Evolutionary conservation across 768 basidiomycete species (phyloP), one percentile per base, ranked within the genome.

Genomic region (Hortiboletus campestris): DNA sequence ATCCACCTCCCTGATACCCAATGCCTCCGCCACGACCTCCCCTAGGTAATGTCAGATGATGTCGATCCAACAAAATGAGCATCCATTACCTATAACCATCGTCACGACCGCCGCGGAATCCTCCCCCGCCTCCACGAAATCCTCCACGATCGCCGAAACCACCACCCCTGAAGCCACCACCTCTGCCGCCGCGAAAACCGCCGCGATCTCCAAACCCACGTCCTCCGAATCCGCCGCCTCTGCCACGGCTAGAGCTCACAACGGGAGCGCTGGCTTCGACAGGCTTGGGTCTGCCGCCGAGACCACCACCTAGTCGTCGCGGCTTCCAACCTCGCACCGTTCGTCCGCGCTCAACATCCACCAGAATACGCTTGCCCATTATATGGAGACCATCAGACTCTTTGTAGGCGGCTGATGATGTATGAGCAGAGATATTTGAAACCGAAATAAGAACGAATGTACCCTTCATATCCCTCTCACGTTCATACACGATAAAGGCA

Each of bases 401-500:
- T 75, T 98, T 98, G 82, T 98, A 99, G 14, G 96, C 97, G 60
- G 89, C 88, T 90, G 61, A 55, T 44, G 40, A 53, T 53, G 61
- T 51, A 44, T 66, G 47, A 65, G 54, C 61, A 61, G 43, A 62
- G 48, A 46, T 16, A 20, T 29, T 35, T 55, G 55, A 52, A 59
- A 62, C 38, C 20, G 54, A 53, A 42, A 54, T 49, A 45, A 48
- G 48, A 63, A 39, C 12, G 16, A 31, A 19, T 13, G 47, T 71
- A 95, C 95, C 95, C 84, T 98, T 98, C 97, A 99, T 99, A 71
- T 99, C 97, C 55, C 95, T 85, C 75, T 98, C 97, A 31, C 97
- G 85, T 70, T 99, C 97, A 62, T 93, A 99, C 17, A 99, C 94
- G 59, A 99, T 81, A 74, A 99, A 99, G 20, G 96, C 96, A 71